Evolutionary conservation across 805 yeast genomes (phyloP).

Genomic region (Osmozyma mogii): DNA sequence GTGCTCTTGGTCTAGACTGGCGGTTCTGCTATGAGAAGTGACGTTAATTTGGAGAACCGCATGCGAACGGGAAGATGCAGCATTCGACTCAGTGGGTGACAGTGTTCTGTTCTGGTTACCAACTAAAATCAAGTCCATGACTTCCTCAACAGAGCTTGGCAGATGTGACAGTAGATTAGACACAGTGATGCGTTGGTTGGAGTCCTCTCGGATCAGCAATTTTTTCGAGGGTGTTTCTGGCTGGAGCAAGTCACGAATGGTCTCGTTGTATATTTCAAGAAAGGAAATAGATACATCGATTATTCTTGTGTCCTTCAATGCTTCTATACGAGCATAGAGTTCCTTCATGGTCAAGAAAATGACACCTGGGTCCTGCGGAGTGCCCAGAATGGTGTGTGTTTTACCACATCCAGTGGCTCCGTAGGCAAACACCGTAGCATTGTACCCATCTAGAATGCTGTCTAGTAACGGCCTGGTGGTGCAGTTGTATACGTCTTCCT

Average conservation of each 20-base stretch:
- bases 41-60: constrained; percentile 84
- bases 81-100: constrained; percentile 87
- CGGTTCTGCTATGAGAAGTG: constrained; percentile 48
- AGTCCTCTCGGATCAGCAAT: constrained; percentile 65
- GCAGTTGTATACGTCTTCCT: constrained; percentile 54
- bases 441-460: constrained; percentile 73
- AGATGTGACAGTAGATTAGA: constrained; percentile 58
- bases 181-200: constrained; percentile 56
- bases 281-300: constrained; percentile 64
- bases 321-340: constrained; percentile 55
- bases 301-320: constrained; percentile 42
- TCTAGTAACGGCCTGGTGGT: constrained; percentile 71
- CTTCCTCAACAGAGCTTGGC: constrained; percentile 60
- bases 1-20: constrained; percentile 59
- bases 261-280: constrained; percentile 87
- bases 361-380: constrained; percentile 66
- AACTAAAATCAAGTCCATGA: constrained; percentile 65
- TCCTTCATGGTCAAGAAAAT: constrained; percentile 74
- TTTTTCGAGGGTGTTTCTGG: constrained; percentile 43
- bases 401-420: constrained; percentile 99
- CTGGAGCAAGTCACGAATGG: constrained; percentile 67
- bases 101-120: constrained; percentile 76
- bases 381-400: constrained; percentile 83
- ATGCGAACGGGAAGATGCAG: constrained; percentile 86
- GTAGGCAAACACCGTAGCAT: constrained; percentile 89